Percentiles rank a stretch among this genome's conserved stretches.
Evolutionary conservation across 148 eudicot genomes (phyloP).

Genomic region (Persicaria maculosa): DNA sequence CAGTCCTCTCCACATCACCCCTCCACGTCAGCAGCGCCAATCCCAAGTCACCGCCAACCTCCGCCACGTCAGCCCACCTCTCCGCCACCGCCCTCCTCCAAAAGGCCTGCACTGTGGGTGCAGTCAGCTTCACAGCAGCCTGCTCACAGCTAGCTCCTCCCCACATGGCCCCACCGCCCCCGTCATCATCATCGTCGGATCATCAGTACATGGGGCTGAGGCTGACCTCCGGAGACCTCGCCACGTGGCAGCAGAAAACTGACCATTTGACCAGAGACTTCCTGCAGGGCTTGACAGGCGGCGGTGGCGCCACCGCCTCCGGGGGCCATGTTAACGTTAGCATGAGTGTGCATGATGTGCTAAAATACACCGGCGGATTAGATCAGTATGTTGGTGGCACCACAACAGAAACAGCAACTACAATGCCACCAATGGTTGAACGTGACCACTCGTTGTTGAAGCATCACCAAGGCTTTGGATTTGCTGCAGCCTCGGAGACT

Average conservation of each 20-base stretch:
- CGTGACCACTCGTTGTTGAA: neutral
- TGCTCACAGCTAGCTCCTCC: neutral
- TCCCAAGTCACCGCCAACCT: conserved; percentile 18
- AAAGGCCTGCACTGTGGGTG: conserved; percentile 55
- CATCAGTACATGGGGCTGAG: conserved; percentile 5
- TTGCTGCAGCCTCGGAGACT: conserved; percentile 1
- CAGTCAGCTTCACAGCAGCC: conserved; percentile 1
- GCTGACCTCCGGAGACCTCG: conserved; percentile 4
- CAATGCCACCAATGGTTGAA: neutral
- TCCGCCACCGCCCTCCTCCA: conserved; percentile 89
- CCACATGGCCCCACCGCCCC: conserved; percentile 8
- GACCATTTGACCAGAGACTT: conserved; percentile 72
- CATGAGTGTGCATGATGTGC: conserved; percentile 7
- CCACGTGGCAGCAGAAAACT: conserved; percentile 45
- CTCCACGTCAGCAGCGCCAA: conserved; percentile 11
- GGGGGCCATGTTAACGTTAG: conserved; percentile 15
- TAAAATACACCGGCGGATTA: neutral
- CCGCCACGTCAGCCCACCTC: conserved; percentile 34
- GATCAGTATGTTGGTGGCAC: conserved; percentile 30
- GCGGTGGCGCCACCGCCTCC: conserved; percentile 8
- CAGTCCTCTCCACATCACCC: conserved; percentile 18
- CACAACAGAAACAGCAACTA: conserved; percentile 17
- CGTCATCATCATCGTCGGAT: conserved; percentile 8
- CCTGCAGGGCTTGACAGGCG: conserved; percentile 42
- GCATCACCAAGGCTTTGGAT: conserved; percentile 9